Base-by-base conservation (phyloP, 208 protist genomes). In the Trypanosoma theileri region DNA sequence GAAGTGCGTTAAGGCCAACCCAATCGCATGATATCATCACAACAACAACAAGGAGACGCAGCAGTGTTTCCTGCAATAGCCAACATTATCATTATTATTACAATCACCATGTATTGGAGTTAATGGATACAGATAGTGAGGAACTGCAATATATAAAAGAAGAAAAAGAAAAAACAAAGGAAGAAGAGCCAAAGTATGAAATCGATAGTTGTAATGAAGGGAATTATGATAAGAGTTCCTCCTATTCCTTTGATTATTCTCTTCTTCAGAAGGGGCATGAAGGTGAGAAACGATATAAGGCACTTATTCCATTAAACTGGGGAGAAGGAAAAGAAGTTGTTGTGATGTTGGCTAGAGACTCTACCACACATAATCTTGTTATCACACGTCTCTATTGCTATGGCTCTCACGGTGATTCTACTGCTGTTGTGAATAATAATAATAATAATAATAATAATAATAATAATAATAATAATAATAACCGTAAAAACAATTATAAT, bases 301-400 rank as follows among this genome's bases (percentile, higher is more conserved):
- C 31, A 24, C 26, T 73, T 10, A 2, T 73, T 31, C 68, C 59
- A 12, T 52, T 73, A 10, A 63, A 60, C 24, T 73, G 68, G 68
- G 53, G 68, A 16, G 19, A 1, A 31, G 17, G 26, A n/a, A 54
- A 11, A 16, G 52, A 66, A 13, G 51, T 19, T 26, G 14, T 16
- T 44, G 24, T 66, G 3, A 55, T 51, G 54, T 41, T 73, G 3
- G 40, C 44, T 24, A 41, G 68, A 64, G 68, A 73, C 45, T 21
- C 42, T 31, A 7, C 50, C 52, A 63, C 28, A 3, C 26, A 31
- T 40, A 55, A 14, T 21, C 60, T 73, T 52, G 68, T 73, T 16
- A 61, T 59, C 4, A 62, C 46, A 56, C 59, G 54, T 17, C 59
- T 19, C 17, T 67, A 73, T 41, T 22, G 24, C 10, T 73, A 56